Evolutionary conservation across 1,284 basidiomycete genomes (phyloP).

Genomic region (Fomes fomentarius): DNA sequence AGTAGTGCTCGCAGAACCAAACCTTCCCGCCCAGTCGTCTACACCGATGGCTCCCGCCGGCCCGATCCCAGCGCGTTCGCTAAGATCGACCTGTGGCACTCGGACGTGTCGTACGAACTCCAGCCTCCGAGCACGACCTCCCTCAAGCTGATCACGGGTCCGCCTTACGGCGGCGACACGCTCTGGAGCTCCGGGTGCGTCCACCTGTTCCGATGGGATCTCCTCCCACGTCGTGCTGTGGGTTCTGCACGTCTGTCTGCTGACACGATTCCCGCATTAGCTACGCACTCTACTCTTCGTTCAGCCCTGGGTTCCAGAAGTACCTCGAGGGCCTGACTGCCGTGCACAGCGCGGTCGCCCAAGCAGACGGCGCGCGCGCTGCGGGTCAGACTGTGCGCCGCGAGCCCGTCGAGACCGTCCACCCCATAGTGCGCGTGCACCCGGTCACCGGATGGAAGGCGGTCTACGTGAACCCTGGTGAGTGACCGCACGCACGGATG

Average conservation of each 20-base stretch:
- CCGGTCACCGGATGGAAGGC: conserved; percentile 85
- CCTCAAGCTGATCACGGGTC: conserved; percentile 66
- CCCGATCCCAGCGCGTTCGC: conserved; percentile 73
- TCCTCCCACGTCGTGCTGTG: too few relatives aligned
- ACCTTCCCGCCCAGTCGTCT: conserved; percentile 52
- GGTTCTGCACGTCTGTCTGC: conserved; percentile 5
- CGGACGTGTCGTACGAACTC: conserved; percentile 79
- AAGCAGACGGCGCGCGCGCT: conserved; percentile 67
- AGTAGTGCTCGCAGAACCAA: conserved; percentile 2
- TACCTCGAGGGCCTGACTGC: conserved; percentile 70
- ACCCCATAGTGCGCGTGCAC: conserved; percentile 73
- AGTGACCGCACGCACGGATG: conserved; percentile 11
- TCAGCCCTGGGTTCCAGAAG: conserved; percentile 67
- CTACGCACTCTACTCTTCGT: conserved; percentile 70
- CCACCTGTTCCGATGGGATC: too few relatives aligned
- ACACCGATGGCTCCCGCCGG: conserved; percentile 68
- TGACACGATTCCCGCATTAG: conserved; percentile 34
- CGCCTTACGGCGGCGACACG: conserved; percentile 71
- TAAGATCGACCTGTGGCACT: conserved; percentile 84
- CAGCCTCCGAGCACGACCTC: conserved; percentile 77
- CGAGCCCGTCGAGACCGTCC: conserved; percentile 69
- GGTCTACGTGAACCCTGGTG: conserved; percentile 72
- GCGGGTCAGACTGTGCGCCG: conserved; percentile 69
- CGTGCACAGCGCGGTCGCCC: conserved; percentile 69
- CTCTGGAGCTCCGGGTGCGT: conserved; percentile 69